Conservation (phyloP, 768 basidiomycete species). For the Coprinopsis marcescibilis region DNA sequence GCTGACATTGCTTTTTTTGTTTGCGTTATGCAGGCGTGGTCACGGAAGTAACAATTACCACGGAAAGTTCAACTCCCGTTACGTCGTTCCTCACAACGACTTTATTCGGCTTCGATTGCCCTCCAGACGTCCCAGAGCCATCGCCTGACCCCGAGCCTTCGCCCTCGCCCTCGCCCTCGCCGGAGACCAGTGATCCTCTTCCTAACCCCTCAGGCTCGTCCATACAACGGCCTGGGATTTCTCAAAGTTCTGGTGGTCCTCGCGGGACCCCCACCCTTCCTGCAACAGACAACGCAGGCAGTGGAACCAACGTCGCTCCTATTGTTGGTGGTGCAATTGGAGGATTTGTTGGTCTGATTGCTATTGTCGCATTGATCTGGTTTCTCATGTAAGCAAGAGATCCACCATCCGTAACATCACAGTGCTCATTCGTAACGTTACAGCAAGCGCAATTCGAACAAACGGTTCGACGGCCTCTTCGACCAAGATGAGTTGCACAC, state of each 20-base stretch:
- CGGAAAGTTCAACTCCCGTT: background rate
- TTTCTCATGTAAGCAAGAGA: conserved; percentile 7
- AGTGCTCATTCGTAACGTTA: background rate
- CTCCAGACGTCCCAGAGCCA: background rate
- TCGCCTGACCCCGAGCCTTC: background rate
- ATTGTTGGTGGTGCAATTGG: conserved; percentile 12
- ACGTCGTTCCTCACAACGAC: background rate
- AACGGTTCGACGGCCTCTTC: conserved; percentile 2
- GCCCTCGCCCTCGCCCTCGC: background rate
- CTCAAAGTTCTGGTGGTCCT: background rate
- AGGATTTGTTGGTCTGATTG: conserved; percentile 6
- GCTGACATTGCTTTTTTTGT: background rate
- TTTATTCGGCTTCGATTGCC: background rate
- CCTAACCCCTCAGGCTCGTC: background rate
- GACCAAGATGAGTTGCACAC: background rate
- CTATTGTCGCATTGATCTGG: conserved; percentile 4
- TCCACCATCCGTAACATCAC: background rate
- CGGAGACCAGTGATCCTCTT: background rate
- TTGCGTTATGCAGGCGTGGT: background rate
- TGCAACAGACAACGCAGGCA: background rate
- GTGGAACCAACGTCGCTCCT: background rate
- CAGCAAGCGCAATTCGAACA: conserved; percentile 1
- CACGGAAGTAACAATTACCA: background rate
- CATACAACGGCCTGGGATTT: background rate
- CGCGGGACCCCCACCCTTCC: background rate